Conservation (phyloP, 257 asterid species). For the Leptodermis oblonga region DNA sequence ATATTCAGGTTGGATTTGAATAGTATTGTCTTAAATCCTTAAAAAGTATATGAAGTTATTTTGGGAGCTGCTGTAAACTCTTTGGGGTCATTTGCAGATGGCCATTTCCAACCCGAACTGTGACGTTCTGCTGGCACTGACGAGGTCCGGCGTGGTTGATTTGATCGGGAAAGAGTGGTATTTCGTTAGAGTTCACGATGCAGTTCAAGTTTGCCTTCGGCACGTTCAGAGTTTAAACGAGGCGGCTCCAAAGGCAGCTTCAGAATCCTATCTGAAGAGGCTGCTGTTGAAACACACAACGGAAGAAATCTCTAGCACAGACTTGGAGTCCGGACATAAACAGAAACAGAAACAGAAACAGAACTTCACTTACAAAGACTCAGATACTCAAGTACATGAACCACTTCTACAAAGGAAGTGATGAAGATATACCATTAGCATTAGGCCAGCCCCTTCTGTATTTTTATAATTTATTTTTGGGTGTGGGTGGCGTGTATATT, state of each 20-base stretch:
- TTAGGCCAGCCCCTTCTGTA: not conserved
- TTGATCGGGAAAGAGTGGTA: constrained; percentile 87
- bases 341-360: constrained; percentile 31
- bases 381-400: constrained; percentile 46
- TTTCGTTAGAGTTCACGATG: constrained; percentile 89
- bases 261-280: constrained; percentile 39
- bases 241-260: constrained; percentile 36
- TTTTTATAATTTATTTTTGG: too few species aligned
- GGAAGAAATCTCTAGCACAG: constrained; percentile 44
- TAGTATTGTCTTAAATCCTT: not conserved
- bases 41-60: too few species aligned
- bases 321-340: constrained; percentile 57
- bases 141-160: constrained; percentile 68
- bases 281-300: constrained; percentile 43
- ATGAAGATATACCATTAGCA: constrained; percentile 20
- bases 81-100: constrained; percentile 44
- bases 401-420: constrained; percentile 57
- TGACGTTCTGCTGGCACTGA: constrained; percentile 68
- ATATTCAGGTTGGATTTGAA: constrained; percentile 90
- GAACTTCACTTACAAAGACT: constrained; percentile 20
- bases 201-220: constrained; percentile 86
- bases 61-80: not conserved
- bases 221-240: constrained; percentile 54
- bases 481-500: too few species aligned
- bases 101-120: constrained; percentile 85